phyloP scores from a whole-genome alignment of 2,329 filamentous ascomycete species.

The Pestalotiopsis sp. region DNA sequence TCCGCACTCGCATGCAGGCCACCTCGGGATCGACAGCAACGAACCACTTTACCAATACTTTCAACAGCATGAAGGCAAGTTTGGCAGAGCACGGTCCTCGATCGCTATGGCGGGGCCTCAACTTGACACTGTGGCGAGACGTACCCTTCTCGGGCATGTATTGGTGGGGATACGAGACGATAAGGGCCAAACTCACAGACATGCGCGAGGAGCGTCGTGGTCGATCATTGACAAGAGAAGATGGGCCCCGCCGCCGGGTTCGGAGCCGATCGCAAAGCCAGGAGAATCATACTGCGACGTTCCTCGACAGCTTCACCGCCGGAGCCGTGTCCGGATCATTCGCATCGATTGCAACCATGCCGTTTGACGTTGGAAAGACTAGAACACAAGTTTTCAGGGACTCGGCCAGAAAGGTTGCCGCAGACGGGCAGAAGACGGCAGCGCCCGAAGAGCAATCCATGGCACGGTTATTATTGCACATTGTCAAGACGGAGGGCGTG shows the following conservation, averaged over 20 bases:
- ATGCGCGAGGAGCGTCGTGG: slow-evolving; percentile 58
- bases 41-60: slow-evolving; percentile 77
- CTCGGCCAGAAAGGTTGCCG: slow-evolving; percentile 31
- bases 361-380: slow-evolving; percentile 97
- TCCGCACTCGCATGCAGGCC: slow-evolving; percentile 89
- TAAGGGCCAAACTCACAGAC: slow-evolving; percentile 72
- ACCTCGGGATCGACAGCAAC: slow-evolving; percentile 59
- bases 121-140: slow-evolving; percentile 91
- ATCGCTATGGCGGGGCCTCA: slow-evolving; percentile 88
- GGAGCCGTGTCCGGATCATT: slow-evolving; percentile 82
- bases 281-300: slow-evolving; percentile 75
- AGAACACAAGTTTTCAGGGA: slow-evolving; percentile 83
- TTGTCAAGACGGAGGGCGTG: slow-evolving; percentile 82
- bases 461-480: slow-evolving; percentile 83
- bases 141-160: slow-evolving; percentile 97
- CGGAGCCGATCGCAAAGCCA: slow-evolving; percentile 61
- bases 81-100: slow-evolving; percentile 74
- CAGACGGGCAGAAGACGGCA: slow-evolving; percentile 25
- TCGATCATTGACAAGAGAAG: slow-evolving; percentile 37
- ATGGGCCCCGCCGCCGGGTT: slow-evolving; percentile 38
- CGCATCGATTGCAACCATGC: slow-evolving; percentile 86
- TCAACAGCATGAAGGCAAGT: slow-evolving; percentile 77
- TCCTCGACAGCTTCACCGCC: slow-evolving; percentile 86
- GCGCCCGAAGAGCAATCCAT: slow-evolving; percentile 78
- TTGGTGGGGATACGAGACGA: slow-evolving; percentile 95